Percentiles rank a stretch among this genome's conserved stretches.
Conservation (phyloP, 495 filamentous ascomycete genomes). For the Glonium stellatum region DNA sequence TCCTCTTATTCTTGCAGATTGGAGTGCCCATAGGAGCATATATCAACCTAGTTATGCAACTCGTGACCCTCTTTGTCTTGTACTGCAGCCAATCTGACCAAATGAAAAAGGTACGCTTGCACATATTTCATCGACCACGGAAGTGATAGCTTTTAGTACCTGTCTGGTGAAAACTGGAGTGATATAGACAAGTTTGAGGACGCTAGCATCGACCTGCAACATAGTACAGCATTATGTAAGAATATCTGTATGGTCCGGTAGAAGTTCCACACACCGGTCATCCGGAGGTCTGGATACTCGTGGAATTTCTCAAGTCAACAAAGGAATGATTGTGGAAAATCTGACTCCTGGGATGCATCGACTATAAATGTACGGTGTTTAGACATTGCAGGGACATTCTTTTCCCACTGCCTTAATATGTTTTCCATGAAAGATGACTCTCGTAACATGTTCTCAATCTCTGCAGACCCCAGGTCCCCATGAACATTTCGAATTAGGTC, state of each 20-base stretch:
- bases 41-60: background rate
- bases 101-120: background rate
- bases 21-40: background rate
- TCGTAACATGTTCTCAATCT: background rate
- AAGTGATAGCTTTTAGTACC: background rate
- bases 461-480: background rate
- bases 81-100: background rate
- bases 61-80: background rate
- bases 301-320: constrained; percentile 1
- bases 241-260: background rate
- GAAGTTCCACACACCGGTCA: background rate
- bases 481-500: background rate
- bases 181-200: background rate
- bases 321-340: background rate
- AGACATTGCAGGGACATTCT: background rate
- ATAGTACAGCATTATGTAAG: background rate
- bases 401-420: background rate
- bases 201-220: background rate
- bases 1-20: background rate
- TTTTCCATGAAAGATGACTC: background rate
- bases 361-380: background rate
- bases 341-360: background rate
- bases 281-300: background rate
- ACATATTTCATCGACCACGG: background rate
- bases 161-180: background rate